Evolutionary conservation across 2,329 filamentous ascomycete species (phyloP), one percentile per base, ranked within the genome.

Genomic region (Onygenales sp.): DNA sequence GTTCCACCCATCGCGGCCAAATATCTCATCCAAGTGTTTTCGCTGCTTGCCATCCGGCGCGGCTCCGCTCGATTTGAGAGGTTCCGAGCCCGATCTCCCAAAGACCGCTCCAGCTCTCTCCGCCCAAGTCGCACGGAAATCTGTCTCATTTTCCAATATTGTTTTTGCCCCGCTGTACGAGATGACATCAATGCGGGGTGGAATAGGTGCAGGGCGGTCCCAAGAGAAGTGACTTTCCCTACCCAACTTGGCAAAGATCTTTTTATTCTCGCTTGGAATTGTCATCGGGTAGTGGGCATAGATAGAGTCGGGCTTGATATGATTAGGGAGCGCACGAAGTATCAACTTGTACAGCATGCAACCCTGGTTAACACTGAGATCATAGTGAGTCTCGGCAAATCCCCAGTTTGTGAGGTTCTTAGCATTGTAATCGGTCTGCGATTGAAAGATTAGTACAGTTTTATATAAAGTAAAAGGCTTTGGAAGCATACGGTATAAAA

Each of bases 391-490:
- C 53, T 70, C 65, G 5, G 61, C 61, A 57, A 66, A 69, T 6
- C 70, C 70, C 70, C 70, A 73, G 51, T 64, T 68, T 39, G 70
- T 73, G 34, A 73, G 57, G 32, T 63, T 67, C 2, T 63, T 62
- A 1, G 67, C 63, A 7, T 56, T 48, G 39, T 56, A 55, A 39
- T 57, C 66, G 9, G 47, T 53, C 57, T 59, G 33, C 42, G 3
- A 48, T 13, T 6, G 7, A 27, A 5, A 14, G 14, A 27, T 31
- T 4, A 47, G 50, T 51, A 47, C 13, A 9, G 11, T 44, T 8
- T 36, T 6, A 42, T 8, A 31, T 5, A 21, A 27, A 44, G 14
- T 21, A n/a, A 7, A 8, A 34, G 45, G 3, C 10, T 33, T 27
- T 14, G 32, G 34, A 40, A 33, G 17, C 52, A 42, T 59, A 68